phyloP scores from a whole-genome alignment of 78 protist genomes.

The Dictyostelium capitatum region DNA sequence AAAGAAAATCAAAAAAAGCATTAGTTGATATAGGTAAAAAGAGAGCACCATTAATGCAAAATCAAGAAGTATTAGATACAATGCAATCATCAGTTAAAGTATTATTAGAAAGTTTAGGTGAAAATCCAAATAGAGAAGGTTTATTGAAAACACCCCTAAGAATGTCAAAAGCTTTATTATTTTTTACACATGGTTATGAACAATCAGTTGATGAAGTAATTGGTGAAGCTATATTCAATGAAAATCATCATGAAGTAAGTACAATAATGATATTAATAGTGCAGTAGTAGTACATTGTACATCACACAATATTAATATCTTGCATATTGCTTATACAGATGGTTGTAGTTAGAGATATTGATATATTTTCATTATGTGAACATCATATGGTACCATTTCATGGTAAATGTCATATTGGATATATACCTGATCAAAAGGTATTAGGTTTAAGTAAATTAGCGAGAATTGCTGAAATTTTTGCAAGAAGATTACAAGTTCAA shows the following conservation, averaged over 20 bases:
- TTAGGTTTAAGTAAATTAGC: slow-evolving; percentile 97
- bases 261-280: too few species aligned
- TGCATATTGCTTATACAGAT: slow-evolving; percentile 35
- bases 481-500: slow-evolving; percentile 94
- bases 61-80: background rate
- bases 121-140: slow-evolving; percentile 82
- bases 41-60: background rate
- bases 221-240: slow-evolving; percentile 93
- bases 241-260: slow-evolving; percentile 89
- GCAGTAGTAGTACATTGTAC: too few species aligned
- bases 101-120: slow-evolving; percentile 61
- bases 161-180: slow-evolving; percentile 91
- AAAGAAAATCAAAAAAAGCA: background rate
- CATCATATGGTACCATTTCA: slow-evolving; percentile 97
- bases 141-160: slow-evolving; percentile 92
- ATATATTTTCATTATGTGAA: slow-evolving; percentile 94
- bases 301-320: too few species aligned
- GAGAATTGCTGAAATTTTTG: slow-evolving; percentile 92
- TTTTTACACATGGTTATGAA: slow-evolving; percentile 95
- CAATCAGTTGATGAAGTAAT: slow-evolving; percentile 85
- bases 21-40: background rate
- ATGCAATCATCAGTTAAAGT: slow-evolving; percentile 38
- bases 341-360: slow-evolving; percentile 95
- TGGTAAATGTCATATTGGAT: slow-evolving; percentile 95
- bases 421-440: slow-evolving; percentile 93